Base-by-base conservation (phyloP, 306 rosid species). In the Mimosa bimucronata region DNA sequence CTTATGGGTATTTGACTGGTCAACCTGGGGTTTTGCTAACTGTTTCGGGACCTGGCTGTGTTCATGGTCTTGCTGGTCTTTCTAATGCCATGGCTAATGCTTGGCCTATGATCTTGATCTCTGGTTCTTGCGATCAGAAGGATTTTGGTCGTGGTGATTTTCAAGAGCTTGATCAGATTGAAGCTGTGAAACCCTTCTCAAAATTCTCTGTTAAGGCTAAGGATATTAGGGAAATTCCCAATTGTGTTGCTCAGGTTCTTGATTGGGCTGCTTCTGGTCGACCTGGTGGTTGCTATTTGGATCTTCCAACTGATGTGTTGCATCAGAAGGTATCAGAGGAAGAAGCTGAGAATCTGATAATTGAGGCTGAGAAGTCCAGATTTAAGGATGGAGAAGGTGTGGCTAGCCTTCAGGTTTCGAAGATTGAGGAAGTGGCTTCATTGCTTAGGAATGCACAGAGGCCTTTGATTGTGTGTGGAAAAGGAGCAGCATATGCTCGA, bases 1-100 rank as follows among this genome's bases (percentile, higher is more conserved):
- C 99, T 50, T 91, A 90, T 71, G 99, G 99, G n/a, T 95, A 84
- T 78, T 93, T 95, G 64, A 88, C 96, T 5, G 90, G 86, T 16
- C 77, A 88, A 0, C 95, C 99, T 40, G 99, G 99, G 6, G 86
- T 95, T 2, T 92, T 93, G 42, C 97, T 95, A 40, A 95, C 99
- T 7, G 99, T 95, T 9, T 95, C 98, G 6, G 99, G 94, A 4
- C 99, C 98, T 6, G 99, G 99, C 7, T 95, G 99, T 81, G 97
- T 95, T 62, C 99, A 95, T 37, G 99, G 99, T 30, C 98, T 95
- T 4, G 97, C 99, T 0, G 99, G 99, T 1, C 84, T 95, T 26
- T 87, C 99, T 60, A 95, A 95, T 77, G 97, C 93, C 80, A 79
- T 84, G 88, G 79, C 73, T 57, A 95, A 95, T 67, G 85, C 94